phyloP scores from a whole-genome alignment of 148 eudicot genomes.

The Chenopodium quinoa region DNA sequence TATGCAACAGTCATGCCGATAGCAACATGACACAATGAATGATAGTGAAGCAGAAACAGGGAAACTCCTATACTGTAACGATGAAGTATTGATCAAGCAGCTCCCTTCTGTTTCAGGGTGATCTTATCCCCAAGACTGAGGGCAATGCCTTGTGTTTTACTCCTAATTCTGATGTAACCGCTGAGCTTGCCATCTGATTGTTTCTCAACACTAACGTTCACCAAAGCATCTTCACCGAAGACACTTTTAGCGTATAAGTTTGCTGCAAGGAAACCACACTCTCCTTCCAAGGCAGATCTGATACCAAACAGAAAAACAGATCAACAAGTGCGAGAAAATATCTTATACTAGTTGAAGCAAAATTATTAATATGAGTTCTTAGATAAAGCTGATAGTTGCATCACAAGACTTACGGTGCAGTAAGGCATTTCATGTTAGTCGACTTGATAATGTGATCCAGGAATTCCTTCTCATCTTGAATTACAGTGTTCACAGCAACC shows the following conservation, averaged over 20 bases:
- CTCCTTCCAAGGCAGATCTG: conserved; percentile 94
- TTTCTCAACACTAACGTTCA: conserved; percentile 81
- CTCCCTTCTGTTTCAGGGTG: conserved; percentile 66
- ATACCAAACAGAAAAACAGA: neutral
- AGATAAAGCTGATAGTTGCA: neutral
- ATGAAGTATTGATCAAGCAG: conserved; percentile 16
- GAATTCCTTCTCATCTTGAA: conserved; percentile 81
- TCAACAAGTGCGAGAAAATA: neutral
- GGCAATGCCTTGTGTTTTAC: conserved; percentile 85
- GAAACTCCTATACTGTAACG: conserved; percentile 27
- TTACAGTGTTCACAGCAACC: conserved; percentile 54
- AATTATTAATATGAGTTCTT: neutral
- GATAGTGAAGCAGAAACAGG: conserved; percentile 33
- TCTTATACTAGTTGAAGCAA: neutral
- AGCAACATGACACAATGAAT: conserved; percentile 25
- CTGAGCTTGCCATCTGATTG: conserved; percentile 84
- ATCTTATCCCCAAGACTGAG: conserved; percentile 97
- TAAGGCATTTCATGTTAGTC: conserved; percentile 89
- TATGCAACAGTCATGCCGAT: conserved; percentile 20
- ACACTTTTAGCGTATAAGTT: conserved; percentile 94
- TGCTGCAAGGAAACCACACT: conserved; percentile 90
- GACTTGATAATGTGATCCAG: conserved; percentile 82
- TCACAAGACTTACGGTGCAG: conserved; percentile 57
- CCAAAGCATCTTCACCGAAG: conserved; percentile 91
- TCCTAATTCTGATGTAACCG: conserved; percentile 90